These are phyloP conservation scores for Blastosporella zonata DNA, from an alignment of 1,284 basidiomycete species.

Conservation along the genomic window DNA sequence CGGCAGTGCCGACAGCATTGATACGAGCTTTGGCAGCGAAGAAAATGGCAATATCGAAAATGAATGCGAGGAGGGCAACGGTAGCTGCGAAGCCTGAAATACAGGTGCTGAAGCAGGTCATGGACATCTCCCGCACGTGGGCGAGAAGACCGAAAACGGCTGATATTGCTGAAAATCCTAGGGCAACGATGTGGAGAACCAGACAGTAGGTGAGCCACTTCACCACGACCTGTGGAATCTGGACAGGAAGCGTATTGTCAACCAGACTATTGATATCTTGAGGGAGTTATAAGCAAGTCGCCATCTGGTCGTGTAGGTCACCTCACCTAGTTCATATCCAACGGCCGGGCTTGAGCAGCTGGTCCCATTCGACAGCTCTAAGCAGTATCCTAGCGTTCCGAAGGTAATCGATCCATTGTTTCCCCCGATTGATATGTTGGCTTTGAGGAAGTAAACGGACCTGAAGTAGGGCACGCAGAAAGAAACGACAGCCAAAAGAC, in stretches of 20 bases:
- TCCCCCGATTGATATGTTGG: constrained; percentile 49
- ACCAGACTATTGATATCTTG: constrained; percentile 80
- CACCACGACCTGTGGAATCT: constrained; percentile 76
- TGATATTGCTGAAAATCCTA: constrained; percentile 67
- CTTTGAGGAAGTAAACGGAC: constrained; percentile 82
- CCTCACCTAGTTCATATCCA: constrained; percentile 81
- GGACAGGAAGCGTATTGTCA: constrained; percentile 54
- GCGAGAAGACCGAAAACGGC: constrained; percentile 80
- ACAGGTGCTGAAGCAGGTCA: constrained; percentile 82
- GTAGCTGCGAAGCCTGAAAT: constrained; percentile 76
- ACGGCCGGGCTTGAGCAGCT: constrained; percentile 76
- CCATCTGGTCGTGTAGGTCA: constrained; percentile 1
- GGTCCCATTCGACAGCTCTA: constrained; percentile 50
- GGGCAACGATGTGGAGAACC: constrained; percentile 83
- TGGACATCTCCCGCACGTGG: constrained; percentile 80
- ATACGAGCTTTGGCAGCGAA: constrained; percentile 80
- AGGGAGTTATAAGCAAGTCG: constrained; percentile 13
- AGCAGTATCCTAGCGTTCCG: constrained; percentile 84
- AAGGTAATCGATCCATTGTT: constrained; percentile 68
- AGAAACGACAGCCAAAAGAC: constrained; percentile 76
- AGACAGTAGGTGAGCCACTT: constrained; percentile 91
- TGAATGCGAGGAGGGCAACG: constrained; percentile 75
- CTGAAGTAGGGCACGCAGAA: constrained; percentile 87
- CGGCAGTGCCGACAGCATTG: constrained; percentile 69
- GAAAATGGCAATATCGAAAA: constrained; percentile 85